phyloP scores from a whole-genome alignment of 495 filamentous ascomycete genomes.

The Hypoxylon subgilvum region DNA sequence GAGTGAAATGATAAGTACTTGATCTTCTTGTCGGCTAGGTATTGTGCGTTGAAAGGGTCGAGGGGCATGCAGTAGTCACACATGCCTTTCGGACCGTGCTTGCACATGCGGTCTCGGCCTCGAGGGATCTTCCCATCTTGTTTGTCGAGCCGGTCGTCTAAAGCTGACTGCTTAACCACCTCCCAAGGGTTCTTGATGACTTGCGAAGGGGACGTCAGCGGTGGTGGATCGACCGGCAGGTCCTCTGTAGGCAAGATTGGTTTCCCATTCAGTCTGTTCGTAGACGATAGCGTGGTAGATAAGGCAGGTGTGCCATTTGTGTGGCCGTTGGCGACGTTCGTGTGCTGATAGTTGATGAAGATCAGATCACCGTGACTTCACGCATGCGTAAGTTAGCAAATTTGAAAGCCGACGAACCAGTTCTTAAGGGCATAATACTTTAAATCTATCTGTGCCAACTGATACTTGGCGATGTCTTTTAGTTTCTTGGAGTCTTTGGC shows the following conservation, averaged over 20 bases:
- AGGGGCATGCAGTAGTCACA: slow-evolving; percentile 99
- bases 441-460: slow-evolving; percentile 73
- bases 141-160: slow-evolving; percentile 86
- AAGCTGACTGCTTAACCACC: slow-evolving; percentile 78
- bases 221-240: slow-evolving; percentile 64
- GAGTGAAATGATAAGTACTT: slow-evolving; percentile 98
- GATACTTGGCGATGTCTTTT: slow-evolving; percentile 67
- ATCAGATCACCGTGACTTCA: slow-evolving; percentile 87
- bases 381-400: slow-evolving; percentile 30
- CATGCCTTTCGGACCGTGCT: slow-evolving; percentile 95
- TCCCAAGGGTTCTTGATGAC: slow-evolving; percentile 93
- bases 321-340: slow-evolving; percentile 39
- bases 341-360: slow-evolving; percentile 76
- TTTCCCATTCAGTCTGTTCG: slow-evolving; percentile 76
- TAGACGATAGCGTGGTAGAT: slow-evolving; percentile 46
- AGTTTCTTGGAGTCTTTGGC: slow-evolving; percentile 76
- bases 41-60: slow-evolving; percentile 87
- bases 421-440: slow-evolving; percentile 55
- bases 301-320: slow-evolving; percentile 48
- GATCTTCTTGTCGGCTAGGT: slow-evolving; percentile 94
- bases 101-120: slow-evolving; percentile 86
- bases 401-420: slow-evolving; percentile 6
- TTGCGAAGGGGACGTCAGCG: slow-evolving; percentile 62
- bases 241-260: slow-evolving; percentile 74
- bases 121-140: slow-evolving; percentile 91